phyloP scores from a whole-genome alignment of 768 basidiomycete genomes.

The Hemileccinum impolitum region DNA sequence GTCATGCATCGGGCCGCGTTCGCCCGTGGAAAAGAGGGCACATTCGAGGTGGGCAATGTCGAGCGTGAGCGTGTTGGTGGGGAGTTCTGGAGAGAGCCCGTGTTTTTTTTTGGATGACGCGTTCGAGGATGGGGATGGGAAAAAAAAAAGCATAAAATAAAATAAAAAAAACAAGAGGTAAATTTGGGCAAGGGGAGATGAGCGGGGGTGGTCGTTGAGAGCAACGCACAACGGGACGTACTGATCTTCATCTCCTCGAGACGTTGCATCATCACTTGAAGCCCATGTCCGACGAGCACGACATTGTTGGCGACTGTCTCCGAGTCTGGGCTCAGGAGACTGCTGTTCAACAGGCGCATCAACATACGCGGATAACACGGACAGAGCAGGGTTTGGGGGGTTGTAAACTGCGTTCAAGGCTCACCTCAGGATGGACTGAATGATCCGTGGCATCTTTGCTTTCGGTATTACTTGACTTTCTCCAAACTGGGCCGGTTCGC shows the following conservation, averaged over 20 bases:
- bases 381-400: background rate
- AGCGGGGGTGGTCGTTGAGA: background rate
- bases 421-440: conserved; percentile 72
- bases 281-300: conserved; percentile 66
- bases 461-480: conserved; percentile 70
- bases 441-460: conserved; percentile 63
- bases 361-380: background rate
- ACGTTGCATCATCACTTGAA: conserved; percentile 52
- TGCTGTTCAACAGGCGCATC: conserved; percentile 39
- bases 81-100: conserved; percentile 56
- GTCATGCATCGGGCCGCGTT: conserved; percentile 59
- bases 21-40: conserved; percentile 53
- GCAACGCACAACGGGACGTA: conserved; percentile 34
- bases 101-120: too few species aligned
- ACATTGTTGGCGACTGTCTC: conserved; percentile 68
- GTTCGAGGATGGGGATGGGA: too few species aligned
- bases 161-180: too few species aligned
- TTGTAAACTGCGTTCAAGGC: conserved; percentile 3
- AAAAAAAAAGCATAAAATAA: too few species aligned
- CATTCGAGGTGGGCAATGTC: conserved; percentile 67
- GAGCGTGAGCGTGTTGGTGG: conserved; percentile 65
- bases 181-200: background rate
- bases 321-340: conserved; percentile 71
- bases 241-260: conserved; percentile 81
- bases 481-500: conserved; percentile 53